Base-by-base conservation (phyloP, 257 asterid species). In the Primulina huaijiensis region DNA sequence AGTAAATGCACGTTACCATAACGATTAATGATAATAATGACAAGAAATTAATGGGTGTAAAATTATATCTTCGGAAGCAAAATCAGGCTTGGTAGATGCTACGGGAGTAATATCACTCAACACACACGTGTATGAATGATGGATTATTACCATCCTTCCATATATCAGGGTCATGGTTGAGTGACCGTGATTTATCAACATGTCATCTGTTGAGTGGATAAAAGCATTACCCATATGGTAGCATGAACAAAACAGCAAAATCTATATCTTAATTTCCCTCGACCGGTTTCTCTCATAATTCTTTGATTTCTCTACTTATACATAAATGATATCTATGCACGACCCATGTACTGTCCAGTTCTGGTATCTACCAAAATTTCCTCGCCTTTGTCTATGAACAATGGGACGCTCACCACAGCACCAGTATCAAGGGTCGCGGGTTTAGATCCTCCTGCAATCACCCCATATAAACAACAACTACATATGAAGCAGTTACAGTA, bases 331-430 rank as follows among this genome's bases (percentile, higher is more conserved):
- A 52, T 17, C 84, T 86, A 86, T 16, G 95, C 97, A 31, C 99
- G 96, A 75, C 96, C 86, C 97, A 91, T 91, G 84, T 94, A 94
- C 80, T 86, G 90, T 79, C 99, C 99, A 23, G 88, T 84, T 87
- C 99, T 88, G 12, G 96, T 89, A 78, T 93, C 99, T 52, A 94
- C 81, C 80, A 91, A 3, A 68, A 91, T 84, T 55, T 83, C 88
- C 65, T 84, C 80, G 35, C 97, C 99, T 61, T 68, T 58, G 55
- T 75, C 75, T 55, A 94, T 65, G 84, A 94, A 94, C 81, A 91
- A 81, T 12, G 99, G 99, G 72, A 94, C 99, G 17, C 6, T 75
- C 58, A 90, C 92, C 70, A 90, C 92, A 55, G 97, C 99, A 50
- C 99, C 99, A 0, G 99, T 89, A 21, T 94, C 97, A 16, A 94